These are phyloP conservation scores for Candida dajiaensis DNA, from an alignment of 805 yeast species.

Conservation along the genomic window DNA sequence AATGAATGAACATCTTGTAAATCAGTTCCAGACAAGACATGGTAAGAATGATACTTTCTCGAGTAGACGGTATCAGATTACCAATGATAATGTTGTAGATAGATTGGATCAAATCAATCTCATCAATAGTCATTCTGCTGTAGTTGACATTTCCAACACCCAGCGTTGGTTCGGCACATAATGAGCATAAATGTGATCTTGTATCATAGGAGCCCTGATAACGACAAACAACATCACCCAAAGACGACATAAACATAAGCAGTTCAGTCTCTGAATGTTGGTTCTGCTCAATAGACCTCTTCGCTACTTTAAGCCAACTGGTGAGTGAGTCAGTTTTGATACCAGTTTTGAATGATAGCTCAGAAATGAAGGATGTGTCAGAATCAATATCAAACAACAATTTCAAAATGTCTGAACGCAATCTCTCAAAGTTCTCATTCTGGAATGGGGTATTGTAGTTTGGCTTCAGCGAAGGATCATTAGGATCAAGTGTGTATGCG, in stretches of 20 bases:
- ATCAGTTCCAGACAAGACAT: slow-evolving; percentile 42
- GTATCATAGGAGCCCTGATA: slow-evolving; percentile 24
- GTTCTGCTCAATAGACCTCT: not conserved
- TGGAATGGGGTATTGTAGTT: slow-evolving; percentile 9
- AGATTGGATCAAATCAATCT: slow-evolving; percentile 1
- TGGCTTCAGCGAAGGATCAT: not conserved
- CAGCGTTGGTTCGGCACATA: slow-evolving; percentile 8
- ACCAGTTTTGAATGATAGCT: not conserved
- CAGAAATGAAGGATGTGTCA: not conserved
- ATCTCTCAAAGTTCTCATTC: slow-evolving; percentile 12
- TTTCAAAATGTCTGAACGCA: slow-evolving; percentile 11
- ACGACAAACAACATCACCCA: slow-evolving; percentile 37
- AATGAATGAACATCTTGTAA: slow-evolving; percentile 46
- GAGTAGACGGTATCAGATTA: not conserved
- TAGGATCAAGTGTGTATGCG: slow-evolving; percentile 4
- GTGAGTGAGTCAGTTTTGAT: not conserved
- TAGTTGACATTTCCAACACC: slow-evolving; percentile 17
- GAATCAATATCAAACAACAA: not conserved
- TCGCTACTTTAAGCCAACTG: slow-evolving; percentile 9
- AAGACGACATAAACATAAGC: slow-evolving; percentile 26
- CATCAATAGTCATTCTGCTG: slow-evolving; percentile 25
- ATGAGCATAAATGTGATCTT: slow-evolving; percentile 7
- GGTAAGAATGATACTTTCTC: slow-evolving; percentile 23
- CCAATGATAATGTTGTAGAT: not conserved
- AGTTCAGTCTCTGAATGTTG: slow-evolving; percentile 5